Conservation (phyloP, 495 filamentous ascomycete genomes). For the Penicillium macrosclerotiorum region DNA sequence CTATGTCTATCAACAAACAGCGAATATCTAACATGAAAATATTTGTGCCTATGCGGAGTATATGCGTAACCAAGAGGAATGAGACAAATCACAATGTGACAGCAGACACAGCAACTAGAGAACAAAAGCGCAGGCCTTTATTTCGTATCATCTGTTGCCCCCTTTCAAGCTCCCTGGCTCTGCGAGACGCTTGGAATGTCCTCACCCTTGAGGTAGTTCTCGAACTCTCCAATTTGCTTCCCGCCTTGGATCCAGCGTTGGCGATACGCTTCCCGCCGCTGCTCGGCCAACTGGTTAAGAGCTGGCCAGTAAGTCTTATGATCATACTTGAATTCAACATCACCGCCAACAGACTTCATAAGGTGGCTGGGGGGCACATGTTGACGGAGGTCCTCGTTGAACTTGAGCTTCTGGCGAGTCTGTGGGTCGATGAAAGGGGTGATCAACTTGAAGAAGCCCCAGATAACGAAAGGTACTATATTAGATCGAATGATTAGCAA, state of each 20-base stretch:
- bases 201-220: constrained; percentile 74
- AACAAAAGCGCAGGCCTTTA: too few relatives aligned
- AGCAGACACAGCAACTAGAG: too few relatives aligned
- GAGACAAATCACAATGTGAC: too few relatives aligned
- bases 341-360: constrained; percentile 57
- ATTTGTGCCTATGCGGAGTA: too few relatives aligned
- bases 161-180: constrained; percentile 4
- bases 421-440: constrained; percentile 92
- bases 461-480: constrained; percentile 89
- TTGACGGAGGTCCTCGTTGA: constrained; percentile 80
- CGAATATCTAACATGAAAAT: too few relatives aligned
- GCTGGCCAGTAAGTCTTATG: constrained; percentile 88
- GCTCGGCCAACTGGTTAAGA: constrained; percentile 62
- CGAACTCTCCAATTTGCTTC: constrained; percentile 76
- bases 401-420: constrained; percentile 89
- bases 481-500: too few relatives aligned
- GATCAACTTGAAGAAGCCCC: constrained; percentile 91
- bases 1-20: too few relatives aligned
- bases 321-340: constrained; percentile 79
- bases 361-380: constrained; percentile 78
- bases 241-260: constrained; percentile 77
- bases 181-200: constrained; percentile 40
- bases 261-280: constrained; percentile 54
- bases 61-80: too few relatives aligned
- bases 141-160: background rate